A percentile compares a stretch with the other conserved stretches of the same genome.
phyloP scores from a whole-genome alignment of 768 basidiomycete species.

The Leccinum pellstonianum region DNA sequence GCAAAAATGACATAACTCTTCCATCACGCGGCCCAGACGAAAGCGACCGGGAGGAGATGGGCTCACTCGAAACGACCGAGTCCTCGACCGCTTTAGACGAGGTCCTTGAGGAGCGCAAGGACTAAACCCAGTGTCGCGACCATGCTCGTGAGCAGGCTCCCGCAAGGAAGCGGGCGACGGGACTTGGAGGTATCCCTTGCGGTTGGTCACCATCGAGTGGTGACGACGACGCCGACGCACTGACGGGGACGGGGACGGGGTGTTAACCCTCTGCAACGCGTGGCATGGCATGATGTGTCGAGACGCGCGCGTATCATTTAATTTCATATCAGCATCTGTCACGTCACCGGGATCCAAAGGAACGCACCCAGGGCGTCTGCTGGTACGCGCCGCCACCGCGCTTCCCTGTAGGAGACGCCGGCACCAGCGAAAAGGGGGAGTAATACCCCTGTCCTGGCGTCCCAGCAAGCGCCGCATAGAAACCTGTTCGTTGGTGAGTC shows the following conservation, averaged over 20 bases:
- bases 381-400: not conserved
- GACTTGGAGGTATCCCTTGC: slow-evolving; percentile 17
- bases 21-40: slow-evolving; percentile 16
- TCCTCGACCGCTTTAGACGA: slow-evolving; percentile 4
- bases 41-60: slow-evolving; percentile 14
- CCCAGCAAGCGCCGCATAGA: slow-evolving; percentile 22
- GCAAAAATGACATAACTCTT: slow-evolving; percentile 18
- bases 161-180: slow-evolving; percentile 9
- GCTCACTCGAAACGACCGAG: slow-evolving; percentile 10
- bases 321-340: not conserved
- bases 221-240: not conserved
- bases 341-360: not conserved
- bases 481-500: slow-evolving; percentile 15
- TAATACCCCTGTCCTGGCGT: slow-evolving; percentile 11
- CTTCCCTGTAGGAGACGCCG: not conserved
- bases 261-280: not conserved
- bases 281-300: not conserved
- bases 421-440: slow-evolving; percentile 9
- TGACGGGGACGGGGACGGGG: not conserved
- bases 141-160: not conserved
- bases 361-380: not conserved
- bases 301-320: not conserved
- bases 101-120: not conserved
- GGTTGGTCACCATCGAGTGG: not conserved
- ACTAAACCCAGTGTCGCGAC: not conserved